Base-by-base conservation (phyloP, 2,329 filamentous ascomycete species). In the Cercospora berteroae region DNA sequence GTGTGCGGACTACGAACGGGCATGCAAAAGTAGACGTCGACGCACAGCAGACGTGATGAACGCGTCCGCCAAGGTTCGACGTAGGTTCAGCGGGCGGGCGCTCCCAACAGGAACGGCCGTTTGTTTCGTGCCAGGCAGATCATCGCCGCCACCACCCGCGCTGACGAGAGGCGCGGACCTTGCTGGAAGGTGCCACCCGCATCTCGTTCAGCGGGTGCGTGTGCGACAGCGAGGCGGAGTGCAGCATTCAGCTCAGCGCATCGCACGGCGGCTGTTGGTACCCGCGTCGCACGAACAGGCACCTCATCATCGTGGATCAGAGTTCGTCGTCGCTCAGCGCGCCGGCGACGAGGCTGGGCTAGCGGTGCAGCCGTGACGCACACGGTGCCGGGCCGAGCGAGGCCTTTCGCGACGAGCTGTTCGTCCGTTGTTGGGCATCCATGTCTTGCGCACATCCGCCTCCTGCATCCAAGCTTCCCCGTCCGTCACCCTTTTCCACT, bases 341-440 rank as follows among this genome's bases (percentile, higher is more conserved):
- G 52, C 52, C 23, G 52, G 52, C 20, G 25, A 57, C 25, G 25
- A 57, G 52, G 52, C 52, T 29, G 52, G 52, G 52, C 52, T 29
- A 57, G 52, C 48, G 48, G 52, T 57, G 52, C 52, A 31, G 52
- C 52, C 52, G 10, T n/a, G 52, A 57, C 25, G 52, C 52, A 29
- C 25, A 57, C 52, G 52, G 4, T 13, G 52, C 52, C 52, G 52
- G 52, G 25, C 52, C 52, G 52, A 57, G 48, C 23, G 29, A n/a
- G 16, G 52, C 4, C 52, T 57, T 57, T 57, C 52, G 52, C 52
- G 31, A 57, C 23, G 25, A 29, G 20, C 52, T 25, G 52, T 57
- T 57, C 52, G 23, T 57, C 52, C 52, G 52, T 57, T 57, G 52
- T 57, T 57, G 52, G 52, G 52, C 52, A 57, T 57, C 52, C 52